Conservation (phyloP, 768 basidiomycete genomes). For the Ramaria sp. region DNA sequence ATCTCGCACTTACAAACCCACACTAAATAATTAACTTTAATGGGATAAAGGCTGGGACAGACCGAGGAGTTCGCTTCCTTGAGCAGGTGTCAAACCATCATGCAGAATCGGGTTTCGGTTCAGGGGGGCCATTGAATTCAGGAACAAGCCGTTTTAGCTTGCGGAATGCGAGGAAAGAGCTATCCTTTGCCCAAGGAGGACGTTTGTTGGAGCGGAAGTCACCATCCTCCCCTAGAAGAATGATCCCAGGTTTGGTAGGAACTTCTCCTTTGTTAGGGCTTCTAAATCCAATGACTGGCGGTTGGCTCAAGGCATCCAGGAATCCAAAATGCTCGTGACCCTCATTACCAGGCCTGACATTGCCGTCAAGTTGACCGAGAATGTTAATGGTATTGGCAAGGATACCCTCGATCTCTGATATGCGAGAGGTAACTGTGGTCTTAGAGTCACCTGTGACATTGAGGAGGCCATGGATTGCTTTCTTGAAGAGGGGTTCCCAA, state of each 20-base stretch:
- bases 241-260: no score
- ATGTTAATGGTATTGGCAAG: constrained; percentile 32
- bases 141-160: constrained; percentile 24
- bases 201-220: no score
- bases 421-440: constrained; percentile 17
- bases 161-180: constrained; percentile 12
- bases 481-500: background rate
- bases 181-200: no score
- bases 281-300: no score
- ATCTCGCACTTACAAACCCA: constrained; percentile 16
- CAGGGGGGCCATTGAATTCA: constrained; percentile 22
- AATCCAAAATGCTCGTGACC: constrained; percentile 22
- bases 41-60: background rate
- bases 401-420: constrained; percentile 6
- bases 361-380: constrained; percentile 26
- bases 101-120: constrained; percentile 13
- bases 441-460: constrained; percentile 20
- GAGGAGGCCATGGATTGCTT: constrained; percentile 13
- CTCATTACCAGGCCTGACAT: constrained; percentile 17
- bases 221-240: no score
- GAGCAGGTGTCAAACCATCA: constrained; percentile 11
- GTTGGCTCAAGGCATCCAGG: background rate
- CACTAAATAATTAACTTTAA: background rate
- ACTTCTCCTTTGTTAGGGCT: no score
- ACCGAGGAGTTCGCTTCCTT: constrained; percentile 20